A percentile compares a stretch with the other conserved stretches of the same genome.
Evolutionary conservation across 352 stramenopile genomes (phyloP).

Genomic region (Globisporangium acanthophoron): DNA sequence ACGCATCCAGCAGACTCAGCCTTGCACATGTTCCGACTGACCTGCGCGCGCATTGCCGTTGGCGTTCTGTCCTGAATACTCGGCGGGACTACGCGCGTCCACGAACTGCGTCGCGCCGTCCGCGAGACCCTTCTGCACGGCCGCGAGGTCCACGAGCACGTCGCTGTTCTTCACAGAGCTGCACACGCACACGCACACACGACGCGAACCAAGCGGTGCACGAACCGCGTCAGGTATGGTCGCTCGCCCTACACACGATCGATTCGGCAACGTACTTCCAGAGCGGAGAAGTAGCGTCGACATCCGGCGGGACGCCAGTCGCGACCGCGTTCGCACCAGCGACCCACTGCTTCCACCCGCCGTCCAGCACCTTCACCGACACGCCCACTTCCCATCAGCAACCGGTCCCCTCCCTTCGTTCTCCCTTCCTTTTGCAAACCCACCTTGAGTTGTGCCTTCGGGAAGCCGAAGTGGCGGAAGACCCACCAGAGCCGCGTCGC

Average conservation of each 20-base stretch:
- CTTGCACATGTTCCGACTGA: conserved; percentile 1
- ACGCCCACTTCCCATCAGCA: too few species aligned
- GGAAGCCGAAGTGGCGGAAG: conserved; percentile 69
- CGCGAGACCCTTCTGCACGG: conserved; percentile 23
- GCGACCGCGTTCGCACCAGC: conserved; percentile 39
- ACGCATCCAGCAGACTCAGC: too few species aligned
- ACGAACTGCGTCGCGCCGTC: conserved; percentile 23
- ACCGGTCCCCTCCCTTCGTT: too few species aligned
- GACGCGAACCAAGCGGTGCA: too few species aligned
- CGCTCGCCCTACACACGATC: too few species aligned
- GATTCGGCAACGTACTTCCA: conserved; percentile 5
- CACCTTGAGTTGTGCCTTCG: conserved; percentile 68
- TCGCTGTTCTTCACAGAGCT: not conserved
- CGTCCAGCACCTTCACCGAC: conserved; percentile 46
- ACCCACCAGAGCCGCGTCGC: conserved; percentile 77
- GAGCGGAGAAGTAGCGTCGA: not conserved
- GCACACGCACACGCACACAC: too few species aligned
- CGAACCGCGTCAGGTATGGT: too few species aligned
- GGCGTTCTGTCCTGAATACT: conserved; percentile 29
- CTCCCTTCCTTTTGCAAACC: not conserved
- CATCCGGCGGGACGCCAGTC: not conserved
- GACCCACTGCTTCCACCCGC: conserved; percentile 66
- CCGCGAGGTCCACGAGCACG: conserved; percentile 24
- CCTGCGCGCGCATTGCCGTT: conserved; percentile 33
- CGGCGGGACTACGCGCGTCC: conserved; percentile 28